Conservation (phyloP, 176 grass and related monocot species). For the Avena eriantha region DNA sequence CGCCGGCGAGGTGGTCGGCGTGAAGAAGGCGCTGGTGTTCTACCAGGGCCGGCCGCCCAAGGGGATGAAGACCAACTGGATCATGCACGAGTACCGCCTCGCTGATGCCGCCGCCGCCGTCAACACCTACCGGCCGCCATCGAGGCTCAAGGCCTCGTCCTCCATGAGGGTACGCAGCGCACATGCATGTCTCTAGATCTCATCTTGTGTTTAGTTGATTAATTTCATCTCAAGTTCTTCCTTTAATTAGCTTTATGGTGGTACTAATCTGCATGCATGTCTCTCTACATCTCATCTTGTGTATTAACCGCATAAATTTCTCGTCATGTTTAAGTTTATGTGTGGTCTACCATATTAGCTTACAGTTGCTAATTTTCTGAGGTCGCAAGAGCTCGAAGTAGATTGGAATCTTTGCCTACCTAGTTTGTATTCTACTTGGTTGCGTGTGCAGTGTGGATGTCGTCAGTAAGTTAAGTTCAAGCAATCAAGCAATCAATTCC, state of each 20-base stretch:
- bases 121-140: slow-evolving; percentile 37
- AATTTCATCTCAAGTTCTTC: neutral
- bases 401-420: slow-evolving; percentile 1
- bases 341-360: neutral
- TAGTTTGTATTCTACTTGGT: neutral
- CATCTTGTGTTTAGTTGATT: neutral
- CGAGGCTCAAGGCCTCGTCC: neutral
- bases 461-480: slow-evolving; percentile 10
- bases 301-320: neutral
- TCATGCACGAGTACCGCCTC: slow-evolving; percentile 99
- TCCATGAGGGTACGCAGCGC: slow-evolving; percentile 65
- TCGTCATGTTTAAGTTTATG: neutral
- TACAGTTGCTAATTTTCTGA: neutral
- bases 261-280: neutral
- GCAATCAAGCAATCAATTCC: slow-evolving; percentile 22
- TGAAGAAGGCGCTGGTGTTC: slow-evolving; percentile 64
- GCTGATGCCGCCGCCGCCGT: slow-evolving; percentile 37
- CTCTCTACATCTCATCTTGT: neutral
- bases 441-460: slow-evolving; percentile 47
- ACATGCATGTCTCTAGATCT: neutral
- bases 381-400: neutral
- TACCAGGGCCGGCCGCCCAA: slow-evolving; percentile 58
- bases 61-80: slow-evolving; percentile 89
- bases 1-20: slow-evolving; percentile 45
- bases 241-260: no score